Conservation (phyloP, 176 grass and related monocot genomes). For the Oryza punctata region DNA sequence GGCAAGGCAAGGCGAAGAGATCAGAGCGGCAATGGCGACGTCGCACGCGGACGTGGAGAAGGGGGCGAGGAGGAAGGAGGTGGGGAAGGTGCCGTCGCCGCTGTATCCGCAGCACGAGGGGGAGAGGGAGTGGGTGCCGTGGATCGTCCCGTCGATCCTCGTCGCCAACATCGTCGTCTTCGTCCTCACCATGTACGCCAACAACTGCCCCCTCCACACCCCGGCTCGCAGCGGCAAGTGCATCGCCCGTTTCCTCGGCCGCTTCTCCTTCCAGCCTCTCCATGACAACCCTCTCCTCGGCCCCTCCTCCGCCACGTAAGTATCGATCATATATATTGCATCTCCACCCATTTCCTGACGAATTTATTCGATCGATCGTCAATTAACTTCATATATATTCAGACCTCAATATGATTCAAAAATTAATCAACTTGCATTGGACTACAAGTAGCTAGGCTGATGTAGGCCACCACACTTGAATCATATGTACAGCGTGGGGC, state of each 20-base stretch:
- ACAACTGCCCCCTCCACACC: conserved; percentile 74
- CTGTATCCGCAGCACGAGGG: conserved; percentile 78
- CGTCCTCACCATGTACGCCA: conserved; percentile 78
- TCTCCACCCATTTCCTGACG: too few relatives aligned
- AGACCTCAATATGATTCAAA: too few relatives aligned
- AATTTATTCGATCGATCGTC: too few relatives aligned
- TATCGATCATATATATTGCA: background rate
- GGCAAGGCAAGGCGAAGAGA: too few relatives aligned
- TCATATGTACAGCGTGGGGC: background rate
- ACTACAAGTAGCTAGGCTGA: background rate
- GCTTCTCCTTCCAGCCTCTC: conserved; percentile 90
- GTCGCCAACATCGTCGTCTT: conserved; percentile 82
- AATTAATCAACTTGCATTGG: background rate
- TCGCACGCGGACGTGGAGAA: conserved; percentile 64
- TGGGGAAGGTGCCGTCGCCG: conserved; percentile 55
- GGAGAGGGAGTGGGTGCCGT: conserved; percentile 82
- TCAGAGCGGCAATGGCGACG: conserved; percentile 30
- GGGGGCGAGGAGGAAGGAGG: conserved; percentile 16
- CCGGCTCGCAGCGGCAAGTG: conserved; percentile 41
- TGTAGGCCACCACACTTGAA: conserved; percentile 13
- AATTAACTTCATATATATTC: background rate
- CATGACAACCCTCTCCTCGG: conserved; percentile 86
- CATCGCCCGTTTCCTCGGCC: conserved; percentile 59
- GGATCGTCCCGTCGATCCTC: conserved; percentile 73
- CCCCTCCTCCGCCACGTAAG: conserved; percentile 75